Percentiles rank a stretch among this genome's conserved stretches.
phyloP scores from a whole-genome alignment of 805 yeast species.

The Nakazawaea ernobii region DNA sequence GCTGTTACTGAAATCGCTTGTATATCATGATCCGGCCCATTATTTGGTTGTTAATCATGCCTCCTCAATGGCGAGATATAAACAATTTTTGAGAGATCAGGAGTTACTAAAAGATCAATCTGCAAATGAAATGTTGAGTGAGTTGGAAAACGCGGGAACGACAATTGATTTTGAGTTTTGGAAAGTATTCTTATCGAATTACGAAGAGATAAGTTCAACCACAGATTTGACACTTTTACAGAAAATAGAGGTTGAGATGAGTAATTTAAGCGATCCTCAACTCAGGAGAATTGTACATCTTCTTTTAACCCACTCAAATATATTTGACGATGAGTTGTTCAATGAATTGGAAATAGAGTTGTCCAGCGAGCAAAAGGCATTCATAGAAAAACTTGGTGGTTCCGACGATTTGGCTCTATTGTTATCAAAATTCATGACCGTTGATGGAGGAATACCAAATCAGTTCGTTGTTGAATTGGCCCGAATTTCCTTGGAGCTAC shows the following conservation, averaged over 20 bases:
- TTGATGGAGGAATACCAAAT: neutral
- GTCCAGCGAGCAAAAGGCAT: neutral
- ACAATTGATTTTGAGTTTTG: constrained; percentile 9
- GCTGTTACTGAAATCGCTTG: neutral
- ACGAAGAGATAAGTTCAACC: neutral
- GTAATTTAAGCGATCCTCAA: neutral
- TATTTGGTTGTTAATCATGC: constrained; percentile 1
- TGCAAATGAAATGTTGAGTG: neutral
- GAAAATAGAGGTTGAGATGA: constrained; percentile 6
- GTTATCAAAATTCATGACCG: constrained; percentile 1
- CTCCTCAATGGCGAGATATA: neutral
- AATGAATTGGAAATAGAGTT: neutral
- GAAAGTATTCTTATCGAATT: constrained; percentile 4
- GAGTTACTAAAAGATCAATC: neutral
- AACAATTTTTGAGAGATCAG: neutral
- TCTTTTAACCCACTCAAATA: neutral
- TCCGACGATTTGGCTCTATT: neutral
- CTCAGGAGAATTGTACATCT: constrained; percentile 1
- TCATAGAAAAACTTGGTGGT: neutral
- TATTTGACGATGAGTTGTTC: constrained; percentile 5
- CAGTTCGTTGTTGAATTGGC: neutral
- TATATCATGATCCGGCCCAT: neutral
- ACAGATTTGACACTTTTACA: neutral
- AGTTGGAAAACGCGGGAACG: neutral
- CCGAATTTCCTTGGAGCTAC: neutral